Evolutionary conservation across 495 filamentous ascomycete genomes (phyloP).

Genomic region (Articulospora tetracladia): DNA sequence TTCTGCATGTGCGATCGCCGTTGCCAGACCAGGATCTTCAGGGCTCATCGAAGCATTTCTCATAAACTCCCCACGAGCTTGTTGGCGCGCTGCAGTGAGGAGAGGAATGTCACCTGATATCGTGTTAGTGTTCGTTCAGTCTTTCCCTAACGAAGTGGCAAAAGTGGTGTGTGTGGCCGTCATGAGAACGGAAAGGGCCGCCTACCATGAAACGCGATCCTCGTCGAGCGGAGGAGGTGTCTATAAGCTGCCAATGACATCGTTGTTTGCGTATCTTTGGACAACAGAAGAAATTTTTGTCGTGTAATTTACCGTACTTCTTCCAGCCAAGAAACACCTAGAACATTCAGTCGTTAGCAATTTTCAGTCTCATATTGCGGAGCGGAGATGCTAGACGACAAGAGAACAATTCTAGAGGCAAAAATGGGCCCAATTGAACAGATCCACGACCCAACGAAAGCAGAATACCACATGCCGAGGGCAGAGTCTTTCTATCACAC

Average conservation of each 20-base stretch:
- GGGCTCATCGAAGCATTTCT: constrained; percentile 53
- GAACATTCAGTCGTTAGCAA: too few relatives aligned
- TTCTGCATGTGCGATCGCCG: constrained; percentile 68
- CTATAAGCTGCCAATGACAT: constrained; percentile 81
- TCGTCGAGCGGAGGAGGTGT: constrained; percentile 74
- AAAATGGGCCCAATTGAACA: too few relatives aligned
- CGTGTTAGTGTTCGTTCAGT: neutral
- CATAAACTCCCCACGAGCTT: constrained; percentile 70
- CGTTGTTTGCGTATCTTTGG: constrained; percentile 5
- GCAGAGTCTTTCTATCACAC: too few relatives aligned
- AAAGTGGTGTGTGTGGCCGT: neutral
- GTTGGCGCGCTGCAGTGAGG: constrained; percentile 62
- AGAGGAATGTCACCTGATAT: constrained; percentile 56
- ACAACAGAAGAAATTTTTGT: neutral
- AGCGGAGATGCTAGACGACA: too few relatives aligned
- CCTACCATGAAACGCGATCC: constrained; percentile 79
- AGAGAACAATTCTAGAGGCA: too few relatives aligned
- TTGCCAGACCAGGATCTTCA: constrained; percentile 42
- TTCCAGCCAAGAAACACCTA: too few relatives aligned
- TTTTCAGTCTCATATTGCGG: too few relatives aligned
- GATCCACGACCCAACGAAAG: too few relatives aligned
- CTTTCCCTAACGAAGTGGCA: neutral
- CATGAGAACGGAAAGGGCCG: constrained; percentile 6
- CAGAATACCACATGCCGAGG: too few relatives aligned
- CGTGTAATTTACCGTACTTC: neutral